These are phyloP conservation scores for Carpinus viminea DNA, from an alignment of 306 rosid species.

Conservation along the genomic window DNA sequence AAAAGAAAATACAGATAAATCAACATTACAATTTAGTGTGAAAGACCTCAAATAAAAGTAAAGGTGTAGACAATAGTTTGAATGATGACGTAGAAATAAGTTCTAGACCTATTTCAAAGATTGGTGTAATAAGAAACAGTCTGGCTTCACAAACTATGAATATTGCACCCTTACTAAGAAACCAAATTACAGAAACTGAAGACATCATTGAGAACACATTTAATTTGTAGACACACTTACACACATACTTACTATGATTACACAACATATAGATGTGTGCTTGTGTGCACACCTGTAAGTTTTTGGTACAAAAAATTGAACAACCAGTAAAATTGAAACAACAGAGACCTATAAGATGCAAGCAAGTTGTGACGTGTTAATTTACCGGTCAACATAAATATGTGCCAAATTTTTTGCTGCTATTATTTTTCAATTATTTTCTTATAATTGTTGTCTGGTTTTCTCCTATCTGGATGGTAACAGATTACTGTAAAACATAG, in stretches of 20 bases:
- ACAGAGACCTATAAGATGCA: not conserved
- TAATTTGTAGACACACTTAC: not conserved
- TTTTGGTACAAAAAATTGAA: not conserved
- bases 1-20: too few relatives aligned
- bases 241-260: not conserved
- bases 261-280: not conserved
- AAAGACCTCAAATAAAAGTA: not conserved
- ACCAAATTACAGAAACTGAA: not conserved
- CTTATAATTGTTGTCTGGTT: not conserved
- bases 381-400: not conserved
- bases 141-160: not conserved
- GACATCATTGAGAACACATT: not conserved
- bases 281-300: not conserved
- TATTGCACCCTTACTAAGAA: not conserved
- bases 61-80: not conserved
- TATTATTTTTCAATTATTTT: not conserved
- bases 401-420: not conserved
- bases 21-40: not conserved
- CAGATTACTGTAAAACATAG: not conserved
- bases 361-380: not conserved
- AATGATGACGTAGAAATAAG: not conserved
- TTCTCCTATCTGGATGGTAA: not conserved
- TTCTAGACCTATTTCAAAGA: not conserved
- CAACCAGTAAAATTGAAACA: not conserved
- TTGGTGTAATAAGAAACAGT: not conserved